Conservation (phyloP, 2,329 filamentous ascomycete species). For the Diaporthe sp. region DNA sequence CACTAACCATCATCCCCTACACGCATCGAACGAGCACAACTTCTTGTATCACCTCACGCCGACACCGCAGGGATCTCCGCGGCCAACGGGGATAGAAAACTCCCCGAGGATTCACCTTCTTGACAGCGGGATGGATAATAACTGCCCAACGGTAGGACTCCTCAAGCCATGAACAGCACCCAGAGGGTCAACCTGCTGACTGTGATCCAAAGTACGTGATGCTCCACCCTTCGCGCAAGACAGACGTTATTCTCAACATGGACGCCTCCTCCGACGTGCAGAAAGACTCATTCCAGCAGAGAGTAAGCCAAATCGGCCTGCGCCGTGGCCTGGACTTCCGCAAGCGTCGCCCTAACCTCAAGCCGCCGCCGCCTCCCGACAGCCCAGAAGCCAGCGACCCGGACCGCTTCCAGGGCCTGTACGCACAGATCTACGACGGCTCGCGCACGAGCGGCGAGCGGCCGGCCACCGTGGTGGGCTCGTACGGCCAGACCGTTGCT, state of each 20-base stretch:
- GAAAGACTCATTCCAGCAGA: constrained; percentile 23
- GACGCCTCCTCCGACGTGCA: constrained; percentile 36
- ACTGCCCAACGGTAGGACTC: constrained; percentile 27
- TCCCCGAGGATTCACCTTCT: constrained; percentile 32
- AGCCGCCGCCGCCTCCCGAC: constrained; percentile 16
- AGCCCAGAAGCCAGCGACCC: background rate
- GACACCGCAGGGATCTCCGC: background rate
- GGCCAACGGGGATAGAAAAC: constrained; percentile 33
- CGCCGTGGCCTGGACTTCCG: constrained; percentile 30
- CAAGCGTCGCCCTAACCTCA: constrained; percentile 23
- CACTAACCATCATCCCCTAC: constrained; percentile 34
- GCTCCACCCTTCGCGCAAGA: constrained; percentile 32
- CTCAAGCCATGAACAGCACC: background rate
- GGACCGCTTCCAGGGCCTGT: constrained; percentile 1
- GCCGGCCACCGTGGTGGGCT: constrained; percentile 35
- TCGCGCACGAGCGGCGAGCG: constrained; percentile 11
- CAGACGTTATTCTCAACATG: constrained; percentile 33
- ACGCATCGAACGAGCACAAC: constrained; percentile 39
- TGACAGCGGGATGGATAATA: constrained; percentile 37
- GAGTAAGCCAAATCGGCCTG: constrained; percentile 31
- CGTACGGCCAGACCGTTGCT: constrained; percentile 28
- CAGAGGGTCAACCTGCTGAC: background rate
- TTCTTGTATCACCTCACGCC: constrained; percentile 35
- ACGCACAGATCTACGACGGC: constrained; percentile 37
- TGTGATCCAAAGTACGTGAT: constrained; percentile 11